These are phyloP conservation scores for Pseudozyma hubeiensis DNA, from an alignment of 1,284 basidiomycete genomes.

Conservation along the genomic window DNA sequence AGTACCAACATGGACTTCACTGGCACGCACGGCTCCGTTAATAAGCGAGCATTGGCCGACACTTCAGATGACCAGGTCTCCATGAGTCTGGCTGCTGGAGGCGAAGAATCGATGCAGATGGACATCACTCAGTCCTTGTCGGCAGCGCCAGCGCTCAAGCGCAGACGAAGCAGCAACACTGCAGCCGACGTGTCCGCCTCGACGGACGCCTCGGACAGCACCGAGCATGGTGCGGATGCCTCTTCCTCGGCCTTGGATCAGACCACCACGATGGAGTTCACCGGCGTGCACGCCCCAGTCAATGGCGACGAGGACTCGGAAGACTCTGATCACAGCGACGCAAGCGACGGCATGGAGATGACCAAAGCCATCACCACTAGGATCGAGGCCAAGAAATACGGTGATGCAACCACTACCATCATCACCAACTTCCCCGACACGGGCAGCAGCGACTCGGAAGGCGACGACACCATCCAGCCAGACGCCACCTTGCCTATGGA, in stretches of 20 bases:
- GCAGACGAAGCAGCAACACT: slow-evolving; percentile 36
- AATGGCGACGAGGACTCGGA: slow-evolving; percentile 13
- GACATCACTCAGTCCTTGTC: slow-evolving; percentile 39
- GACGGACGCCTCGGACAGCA: slow-evolving; percentile 19
- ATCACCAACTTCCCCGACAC: slow-evolving; percentile 33
- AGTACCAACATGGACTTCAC: slow-evolving; percentile 49
- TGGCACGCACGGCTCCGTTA: slow-evolving; percentile 38
- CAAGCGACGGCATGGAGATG: slow-evolving; percentile 43
- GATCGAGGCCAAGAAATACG: slow-evolving; percentile 41
- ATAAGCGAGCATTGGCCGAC: slow-evolving; percentile 36
- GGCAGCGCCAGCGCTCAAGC: slow-evolving; percentile 34
- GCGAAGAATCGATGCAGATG: slow-evolving; percentile 38
- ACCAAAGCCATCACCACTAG: slow-evolving; percentile 49
- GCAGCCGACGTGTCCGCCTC: slow-evolving; percentile 25
- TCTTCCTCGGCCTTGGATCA: slow-evolving; percentile 37
- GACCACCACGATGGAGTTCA: slow-evolving; percentile 54
- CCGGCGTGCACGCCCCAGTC: slow-evolving; percentile 26
- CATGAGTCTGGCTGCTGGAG: slow-evolving; percentile 20
- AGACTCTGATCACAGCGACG: slow-evolving; percentile 33
- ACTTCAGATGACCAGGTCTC: slow-evolving; percentile 23
- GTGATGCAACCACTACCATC: slow-evolving; percentile 41
- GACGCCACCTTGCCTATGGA: slow-evolving; percentile 50
- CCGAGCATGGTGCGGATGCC: slow-evolving; percentile 5
- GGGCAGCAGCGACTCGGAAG: slow-evolving; percentile 39
- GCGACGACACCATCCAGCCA: slow-evolving; percentile 34